These are phyloP conservation scores for Pythium folliculosum DNA, from an alignment of 352 stramenopile genomes.

Conservation along the genomic window DNA sequence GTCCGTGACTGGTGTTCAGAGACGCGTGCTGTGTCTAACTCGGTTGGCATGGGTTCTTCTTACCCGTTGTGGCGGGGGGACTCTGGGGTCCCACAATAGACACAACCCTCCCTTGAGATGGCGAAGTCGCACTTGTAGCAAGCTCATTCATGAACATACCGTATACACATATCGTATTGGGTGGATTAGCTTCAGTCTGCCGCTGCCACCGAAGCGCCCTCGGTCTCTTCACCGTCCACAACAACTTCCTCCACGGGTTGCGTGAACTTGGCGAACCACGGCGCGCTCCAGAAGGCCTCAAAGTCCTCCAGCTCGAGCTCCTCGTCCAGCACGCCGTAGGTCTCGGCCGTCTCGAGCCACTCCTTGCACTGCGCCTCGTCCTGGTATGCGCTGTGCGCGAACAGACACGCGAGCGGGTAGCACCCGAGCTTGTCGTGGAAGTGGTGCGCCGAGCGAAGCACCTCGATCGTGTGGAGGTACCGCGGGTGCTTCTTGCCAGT, in stretches of 20 bases:
- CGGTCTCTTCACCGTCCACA: slow-evolving; percentile 9
- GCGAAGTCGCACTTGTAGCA: too few relatives aligned
- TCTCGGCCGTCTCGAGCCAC: slow-evolving; percentile 81
- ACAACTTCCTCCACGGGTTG: slow-evolving; percentile 38
- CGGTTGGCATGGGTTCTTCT: too few relatives aligned
- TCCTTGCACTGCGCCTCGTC: slow-evolving; percentile 72
- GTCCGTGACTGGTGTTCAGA: too few relatives aligned
- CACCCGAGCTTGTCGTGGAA: slow-evolving; percentile 84
- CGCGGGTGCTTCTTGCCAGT: slow-evolving; percentile 28
- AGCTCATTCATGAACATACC: too few relatives aligned
- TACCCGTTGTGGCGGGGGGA: too few relatives aligned
- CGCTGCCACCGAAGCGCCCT: neutral
- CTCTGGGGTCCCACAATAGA: too few relatives aligned
- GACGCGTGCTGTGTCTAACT: too few relatives aligned
- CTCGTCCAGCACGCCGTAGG: slow-evolving; percentile 74
- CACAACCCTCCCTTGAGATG: too few relatives aligned
- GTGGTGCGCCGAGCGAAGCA: slow-evolving; percentile 70
- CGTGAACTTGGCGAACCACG: slow-evolving; percentile 64
- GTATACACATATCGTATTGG: too few relatives aligned
- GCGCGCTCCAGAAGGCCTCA: slow-evolving; percentile 43
- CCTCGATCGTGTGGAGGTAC: slow-evolving; percentile 58
- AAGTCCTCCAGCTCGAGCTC: slow-evolving; percentile 73
- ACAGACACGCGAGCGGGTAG: slow-evolving; percentile 74
- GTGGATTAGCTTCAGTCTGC: neutral
- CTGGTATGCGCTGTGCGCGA: slow-evolving; percentile 50